These are phyloP conservation scores for Yamadazyma conglobata DNA, from an alignment of 1,139 yeast species.

Conservation along the genomic window DNA sequence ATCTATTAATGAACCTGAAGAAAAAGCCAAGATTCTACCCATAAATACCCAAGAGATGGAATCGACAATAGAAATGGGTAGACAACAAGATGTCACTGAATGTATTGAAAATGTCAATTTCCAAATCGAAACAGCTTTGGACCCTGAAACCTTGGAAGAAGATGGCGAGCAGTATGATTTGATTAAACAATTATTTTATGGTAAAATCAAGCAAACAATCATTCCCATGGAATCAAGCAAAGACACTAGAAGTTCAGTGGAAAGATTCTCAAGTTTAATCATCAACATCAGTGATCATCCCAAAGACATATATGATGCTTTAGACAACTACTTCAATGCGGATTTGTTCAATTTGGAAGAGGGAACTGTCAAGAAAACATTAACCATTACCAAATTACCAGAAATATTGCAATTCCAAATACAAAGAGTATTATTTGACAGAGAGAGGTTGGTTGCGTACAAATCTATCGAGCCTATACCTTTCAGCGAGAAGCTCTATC, in stretches of 20 bases:
- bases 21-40: constrained; percentile 23
- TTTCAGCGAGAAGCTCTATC: constrained; percentile 69
- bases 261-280: constrained; percentile 74
- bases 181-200: constrained; percentile 76
- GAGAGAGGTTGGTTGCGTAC: constrained; percentile 67
- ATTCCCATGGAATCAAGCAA: constrained; percentile 40
- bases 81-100: constrained; percentile 97
- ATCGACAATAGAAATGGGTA: constrained; percentile 72
- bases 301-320: constrained; percentile 81
- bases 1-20: constrained; percentile 3
- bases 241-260: constrained; percentile 66
- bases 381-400: constrained; percentile 71
- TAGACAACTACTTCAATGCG: constrained; percentile 81
- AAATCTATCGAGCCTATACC: constrained; percentile 82
- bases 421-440: constrained; percentile 88
- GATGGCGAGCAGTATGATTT: constrained; percentile 84
- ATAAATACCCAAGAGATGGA: constrained; percentile 65
- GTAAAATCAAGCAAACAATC: constrained; percentile 49
- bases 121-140: constrained; percentile 86
- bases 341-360: constrained; percentile 67
- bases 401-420: constrained; percentile 85
- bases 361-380: constrained; percentile 69
- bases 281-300: constrained; percentile 89
- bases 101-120: constrained; percentile 93
- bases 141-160: constrained; percentile 59